Percentiles rank a stretch among this genome's conserved stretches.
phyloP scores from a whole-genome alignment of 352 stramenopile species.

The Pythium phragmitis region DNA sequence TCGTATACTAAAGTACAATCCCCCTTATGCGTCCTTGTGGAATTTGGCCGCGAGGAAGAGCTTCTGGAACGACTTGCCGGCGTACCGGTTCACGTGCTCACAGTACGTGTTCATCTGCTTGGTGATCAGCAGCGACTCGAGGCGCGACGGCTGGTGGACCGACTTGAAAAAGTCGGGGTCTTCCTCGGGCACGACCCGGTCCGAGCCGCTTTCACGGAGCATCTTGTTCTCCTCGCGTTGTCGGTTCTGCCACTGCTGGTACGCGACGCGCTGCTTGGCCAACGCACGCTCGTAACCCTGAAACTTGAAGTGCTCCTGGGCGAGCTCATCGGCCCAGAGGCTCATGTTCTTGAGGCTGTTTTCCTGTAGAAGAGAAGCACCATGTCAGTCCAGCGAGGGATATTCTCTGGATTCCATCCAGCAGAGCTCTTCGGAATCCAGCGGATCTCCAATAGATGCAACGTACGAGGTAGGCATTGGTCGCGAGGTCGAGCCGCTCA shows the following conservation, averaged over 20 bases:
- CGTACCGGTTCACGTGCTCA: conserved; percentile 91
- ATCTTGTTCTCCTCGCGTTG: conserved; percentile 89
- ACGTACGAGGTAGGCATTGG: conserved; percentile 89
- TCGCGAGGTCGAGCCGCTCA: conserved; percentile 95
- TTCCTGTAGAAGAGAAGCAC: conserved; percentile 50
- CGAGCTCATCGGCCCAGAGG: conserved; percentile 96
- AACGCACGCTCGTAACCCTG: conserved; percentile 87
- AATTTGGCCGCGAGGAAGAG: conserved; percentile 89
- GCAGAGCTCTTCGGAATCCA: background rate
- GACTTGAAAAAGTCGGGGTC: conserved; percentile 87
- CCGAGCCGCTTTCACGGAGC: conserved; percentile 67
- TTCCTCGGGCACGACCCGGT: conserved; percentile 75
- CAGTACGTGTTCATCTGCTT: conserved; percentile 94
- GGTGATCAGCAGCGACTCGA: conserved; percentile 88
- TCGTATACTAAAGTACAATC: conserved; percentile 24
- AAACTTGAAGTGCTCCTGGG: conserved; percentile 94
- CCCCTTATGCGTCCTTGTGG: conserved; percentile 73
- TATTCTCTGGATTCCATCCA: background rate
- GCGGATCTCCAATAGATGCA: too few relatives aligned
- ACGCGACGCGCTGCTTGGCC: conserved; percentile 80
- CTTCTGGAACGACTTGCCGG: conserved; percentile 90
- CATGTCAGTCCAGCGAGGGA: background rate
- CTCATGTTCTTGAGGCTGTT: conserved; percentile 98
- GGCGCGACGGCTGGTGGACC: conserved; percentile 82
- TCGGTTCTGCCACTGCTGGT: conserved; percentile 85